A percentile compares a stretch with the other conserved stretches of the same genome.
Conservation (phyloP, 352 stramenopile species). For the Pythium biforme region DNA sequence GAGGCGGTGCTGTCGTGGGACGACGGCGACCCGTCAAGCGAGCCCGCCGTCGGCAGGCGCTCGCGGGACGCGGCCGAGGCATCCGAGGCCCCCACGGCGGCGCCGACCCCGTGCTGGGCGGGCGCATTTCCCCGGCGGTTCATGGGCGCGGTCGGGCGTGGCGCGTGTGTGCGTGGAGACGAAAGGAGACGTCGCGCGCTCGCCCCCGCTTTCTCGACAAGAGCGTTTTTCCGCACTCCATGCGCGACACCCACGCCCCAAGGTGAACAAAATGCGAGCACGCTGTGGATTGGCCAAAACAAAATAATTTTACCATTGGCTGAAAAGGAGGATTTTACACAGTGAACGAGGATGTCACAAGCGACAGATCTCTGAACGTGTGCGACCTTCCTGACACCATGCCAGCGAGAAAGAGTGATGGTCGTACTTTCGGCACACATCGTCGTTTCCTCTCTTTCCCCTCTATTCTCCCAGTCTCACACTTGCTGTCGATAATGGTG, state of each 20-base stretch:
- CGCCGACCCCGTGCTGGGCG: not conserved
- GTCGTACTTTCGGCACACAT: not conserved
- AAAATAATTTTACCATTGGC: constrained; percentile 19
- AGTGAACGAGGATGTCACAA: not conserved
- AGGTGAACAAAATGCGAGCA: constrained; percentile 28
- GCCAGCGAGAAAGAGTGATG: not conserved
- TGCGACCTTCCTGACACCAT: constrained; percentile 12
- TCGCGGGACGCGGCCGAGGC: constrained; percentile 7
- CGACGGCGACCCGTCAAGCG: constrained; percentile 25
- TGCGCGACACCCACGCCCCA: constrained; percentile 20
- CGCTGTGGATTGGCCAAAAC: constrained; percentile 19
- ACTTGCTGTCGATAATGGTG: not conserved
- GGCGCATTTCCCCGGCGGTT: constrained; percentile 17
- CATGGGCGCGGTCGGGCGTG: constrained; percentile 5
- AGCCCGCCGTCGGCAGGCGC: constrained; percentile 2
- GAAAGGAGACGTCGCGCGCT: constrained; percentile 5
- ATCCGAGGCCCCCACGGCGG: not conserved
- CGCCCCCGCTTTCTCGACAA: constrained; percentile 3
- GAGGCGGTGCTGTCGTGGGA: constrained; percentile 19
- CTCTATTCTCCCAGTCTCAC: not conserved
- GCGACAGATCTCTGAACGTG: not conserved
- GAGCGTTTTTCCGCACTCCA: constrained; percentile 32
- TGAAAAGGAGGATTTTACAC: not conserved
- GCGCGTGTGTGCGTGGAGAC: constrained; percentile 2
- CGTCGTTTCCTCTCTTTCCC: not conserved